Evolutionary conservation across 2,329 filamentous ascomycete species (phyloP), one percentile per base, ranked within the genome.

Genomic region (Periglandula ipomoeae): DNA sequence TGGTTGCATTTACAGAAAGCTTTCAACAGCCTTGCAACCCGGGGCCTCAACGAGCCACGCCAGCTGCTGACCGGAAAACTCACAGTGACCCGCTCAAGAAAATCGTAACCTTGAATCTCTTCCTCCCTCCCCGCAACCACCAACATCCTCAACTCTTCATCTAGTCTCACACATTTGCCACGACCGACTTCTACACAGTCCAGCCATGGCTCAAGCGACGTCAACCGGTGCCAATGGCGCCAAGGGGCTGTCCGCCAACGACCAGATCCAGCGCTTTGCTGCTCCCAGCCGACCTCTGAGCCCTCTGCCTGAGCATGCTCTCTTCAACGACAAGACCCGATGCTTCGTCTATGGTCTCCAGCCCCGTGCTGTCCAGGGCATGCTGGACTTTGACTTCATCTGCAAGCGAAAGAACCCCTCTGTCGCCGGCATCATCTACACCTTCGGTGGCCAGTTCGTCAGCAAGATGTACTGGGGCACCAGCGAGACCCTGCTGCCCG

Each of bases 381-480:
- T 90, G 85, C 87, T 98, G 69, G 93, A 98, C 73, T 98, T 98
- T 71, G 93, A 98, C 79, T 98, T 97, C 81, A 98, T 98, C 76
- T 98, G 93, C 89, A 97, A 97, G 84, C 88, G 93, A 65, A 81
- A 84, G 68, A 94, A 87, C 52, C 93, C 93, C 56, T 98, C 93
- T 51, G 93, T 98, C 51, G 93, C 93, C 58, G 93, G 90, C 68
- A 97, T 98, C 74, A 97, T 98, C 80, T 98, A 98, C 80, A 96
- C 93, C 62, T 98, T 98, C 67, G 93, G 93, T 69, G 93, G 93
- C 60, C 93, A 98, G 75, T 98, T 98, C 83, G 93, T 98, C 69
- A 96, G 89, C 84, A 98, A 98, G 85, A 97, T 98, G 93, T 98
- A 98, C 87, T 98, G 93, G 93, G 93, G 93, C 66, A 98, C 93